Conservation (phyloP, 495 filamentous ascomycete species). For the Lindgomyces ingoldianus region DNA sequence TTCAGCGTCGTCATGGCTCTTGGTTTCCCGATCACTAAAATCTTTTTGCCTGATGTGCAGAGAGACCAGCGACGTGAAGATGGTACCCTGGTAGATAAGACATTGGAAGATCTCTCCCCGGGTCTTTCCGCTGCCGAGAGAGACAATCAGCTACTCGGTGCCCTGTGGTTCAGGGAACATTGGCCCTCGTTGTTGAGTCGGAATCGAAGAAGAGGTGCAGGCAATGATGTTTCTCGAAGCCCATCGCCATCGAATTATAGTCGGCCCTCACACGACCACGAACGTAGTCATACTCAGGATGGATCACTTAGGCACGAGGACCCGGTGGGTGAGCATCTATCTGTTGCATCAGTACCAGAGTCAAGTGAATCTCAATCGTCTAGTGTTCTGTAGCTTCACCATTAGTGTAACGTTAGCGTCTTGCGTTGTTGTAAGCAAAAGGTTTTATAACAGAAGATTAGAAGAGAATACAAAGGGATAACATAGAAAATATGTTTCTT, state of each 20-base stretch:
- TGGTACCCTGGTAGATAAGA: background rate
- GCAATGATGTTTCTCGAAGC: background rate
- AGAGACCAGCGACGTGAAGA: background rate
- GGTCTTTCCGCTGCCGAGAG: background rate
- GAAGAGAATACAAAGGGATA: too few relatives aligned
- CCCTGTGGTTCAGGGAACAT: background rate
- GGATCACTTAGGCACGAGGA: background rate
- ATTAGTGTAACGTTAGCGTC: too few relatives aligned
- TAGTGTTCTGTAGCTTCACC: background rate
- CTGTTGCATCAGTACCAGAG: background rate
- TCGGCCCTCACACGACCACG: background rate
- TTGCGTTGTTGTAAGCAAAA: too few relatives aligned
- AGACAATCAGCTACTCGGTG: background rate
- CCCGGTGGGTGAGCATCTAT: background rate
- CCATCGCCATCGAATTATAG: background rate
- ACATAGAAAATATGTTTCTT: too few relatives aligned
- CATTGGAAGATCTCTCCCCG: constrained; percentile 1
- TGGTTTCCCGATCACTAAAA: background rate
- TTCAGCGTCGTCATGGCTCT: constrained; percentile 5
- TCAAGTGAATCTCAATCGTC: background rate
- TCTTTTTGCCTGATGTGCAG: constrained; percentile 14
- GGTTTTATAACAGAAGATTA: too few relatives aligned
- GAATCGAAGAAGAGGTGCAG: constrained; percentile 39
- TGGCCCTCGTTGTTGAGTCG: constrained; percentile 39
- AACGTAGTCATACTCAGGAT: background rate